These are phyloP conservation scores for Mesembryanthemum crystallinum DNA, from an alignment of 148 eudicot species.

Conservation along the genomic window DNA sequence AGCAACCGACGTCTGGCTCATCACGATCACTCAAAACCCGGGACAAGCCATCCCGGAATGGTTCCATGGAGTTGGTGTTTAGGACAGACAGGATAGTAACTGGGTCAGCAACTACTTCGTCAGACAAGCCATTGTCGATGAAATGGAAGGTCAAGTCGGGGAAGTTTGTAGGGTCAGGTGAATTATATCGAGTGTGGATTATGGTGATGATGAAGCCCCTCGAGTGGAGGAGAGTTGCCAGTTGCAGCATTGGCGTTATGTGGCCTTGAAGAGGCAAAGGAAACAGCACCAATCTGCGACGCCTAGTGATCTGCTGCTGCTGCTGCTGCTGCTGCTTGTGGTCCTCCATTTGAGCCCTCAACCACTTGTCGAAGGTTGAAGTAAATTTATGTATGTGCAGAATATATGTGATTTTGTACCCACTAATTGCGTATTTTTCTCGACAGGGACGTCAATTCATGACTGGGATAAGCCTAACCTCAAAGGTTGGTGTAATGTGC, in stretches of 20 bases:
- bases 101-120: background rate
- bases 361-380: too few relatives aligned
- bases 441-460: too few relatives aligned
- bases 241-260: conserved; percentile 45
- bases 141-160: conserved; percentile 26
- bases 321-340: background rate
- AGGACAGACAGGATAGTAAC: conserved; percentile 11
- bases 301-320: background rate
- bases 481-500: too few relatives aligned
- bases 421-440: too few relatives aligned
- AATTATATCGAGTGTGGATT: conserved; percentile 32
- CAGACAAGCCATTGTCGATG: conserved; percentile 28
- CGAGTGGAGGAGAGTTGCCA: conserved; percentile 38
- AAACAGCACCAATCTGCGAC: conserved; percentile 25
- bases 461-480: too few relatives aligned
- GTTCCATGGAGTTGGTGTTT: conserved; percentile 25
- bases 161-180: conserved; percentile 34
- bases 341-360: background rate
- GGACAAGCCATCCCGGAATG: conserved; percentile 32
- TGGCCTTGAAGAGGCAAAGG: conserved; percentile 52
- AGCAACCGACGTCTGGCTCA: conserved; percentile 19
- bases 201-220: conserved; percentile 43
- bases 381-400: too few relatives aligned
- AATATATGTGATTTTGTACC: too few relatives aligned
- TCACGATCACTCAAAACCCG: conserved; percentile 14